Evolutionary conservation across 768 basidiomycete genomes (phyloP), one percentile per base, ranked within the genome.

Genomic region (Chalciporus piperatus): DNA sequence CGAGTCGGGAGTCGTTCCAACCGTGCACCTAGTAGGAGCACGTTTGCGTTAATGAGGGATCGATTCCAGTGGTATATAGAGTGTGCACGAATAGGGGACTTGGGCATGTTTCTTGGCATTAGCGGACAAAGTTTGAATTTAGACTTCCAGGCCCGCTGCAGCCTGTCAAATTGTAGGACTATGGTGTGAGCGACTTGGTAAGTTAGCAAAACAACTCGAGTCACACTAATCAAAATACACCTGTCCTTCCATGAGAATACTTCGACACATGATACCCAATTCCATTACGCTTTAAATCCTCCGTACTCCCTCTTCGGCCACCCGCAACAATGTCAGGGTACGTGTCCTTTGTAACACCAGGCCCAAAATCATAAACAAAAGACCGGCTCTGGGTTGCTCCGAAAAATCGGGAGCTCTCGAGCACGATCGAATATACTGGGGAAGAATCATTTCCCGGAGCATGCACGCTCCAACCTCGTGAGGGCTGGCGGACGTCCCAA

Each of bases 321-420:
- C 50, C 27, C 50, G 61, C 23, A 37, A 55, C 7, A 28, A 74
- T 41, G n/a, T 56, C 53, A 41, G 79, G 77, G 55, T 87, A 89
- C 9, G 86, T 86, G 42, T 75, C 72, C 28, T 67, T 63, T 2
- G 69, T 74, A 13, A 85, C 78, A 10, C 78, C 81, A 8, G 83
- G 81, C 8, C 88, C 88, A 59, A 93, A 92, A 66, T 92, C 89
- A 47, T 84, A 82, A 12, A 90, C 82, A 63, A 90, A 92, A 6
- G 87, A 80, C 40, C 89, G 71, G 56, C 81, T 83, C 63, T 92
- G 83, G 9, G 87, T 91, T 4, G 75, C 88, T 11, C 89, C 91
- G 57, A 86, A 92, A 41, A 91, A 68, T 37, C 91, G 81, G 14
- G 87, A 85, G 55, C 87, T 84, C 66, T 93, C 91, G 19, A 91